phyloP scores from a whole-genome alignment of 2,329 filamentous ascomycete species.

The Penicillium oxalicum region DNA sequence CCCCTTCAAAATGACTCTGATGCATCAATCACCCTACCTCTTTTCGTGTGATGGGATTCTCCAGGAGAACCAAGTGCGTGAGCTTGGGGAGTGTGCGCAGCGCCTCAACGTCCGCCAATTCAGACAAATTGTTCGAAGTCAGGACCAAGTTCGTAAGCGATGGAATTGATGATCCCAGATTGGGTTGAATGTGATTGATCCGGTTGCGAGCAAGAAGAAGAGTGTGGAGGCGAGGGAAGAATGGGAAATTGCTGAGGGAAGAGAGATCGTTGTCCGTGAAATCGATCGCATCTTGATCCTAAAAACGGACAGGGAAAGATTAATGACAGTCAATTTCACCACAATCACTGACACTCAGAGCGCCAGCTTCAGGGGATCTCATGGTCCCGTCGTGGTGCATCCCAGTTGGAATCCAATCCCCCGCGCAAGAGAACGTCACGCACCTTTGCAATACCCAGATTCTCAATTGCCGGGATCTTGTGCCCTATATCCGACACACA shows the following conservation, averaged over 20 bases:
- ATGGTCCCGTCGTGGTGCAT: too few species aligned
- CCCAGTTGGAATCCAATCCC: too few species aligned
- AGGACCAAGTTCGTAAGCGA: constrained; percentile 77
- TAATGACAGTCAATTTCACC: background rate
- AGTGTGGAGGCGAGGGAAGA: constrained; percentile 79
- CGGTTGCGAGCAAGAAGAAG: constrained; percentile 87
- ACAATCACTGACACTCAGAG: too few species aligned
- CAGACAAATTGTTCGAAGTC: constrained; percentile 71
- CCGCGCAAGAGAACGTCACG: constrained; percentile 33
- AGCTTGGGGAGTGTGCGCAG: constrained; percentile 62
- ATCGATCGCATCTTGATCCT: constrained; percentile 96
- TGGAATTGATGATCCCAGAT: constrained; percentile 68
- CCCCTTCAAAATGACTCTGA: background rate
- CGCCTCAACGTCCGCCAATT: constrained; percentile 84
- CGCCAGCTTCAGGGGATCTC: too few species aligned
- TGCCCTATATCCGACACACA: constrained; percentile 66
- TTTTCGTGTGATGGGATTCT: constrained; percentile 87
- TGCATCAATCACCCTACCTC: constrained; percentile 57
- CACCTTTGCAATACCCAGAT: constrained; percentile 89
- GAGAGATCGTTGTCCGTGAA: constrained; percentile 97
- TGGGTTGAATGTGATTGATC: constrained; percentile 71
- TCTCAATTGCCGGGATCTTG: constrained; percentile 96
- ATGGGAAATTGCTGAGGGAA: constrained; percentile 82
- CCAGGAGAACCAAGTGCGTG: constrained; percentile 72
- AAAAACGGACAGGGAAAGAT: constrained; percentile 5